Percentiles rank a stretch among this genome's conserved stretches.
phyloP scores from a whole-genome alignment of 2,329 filamentous ascomycete species.

The Pseudogymnoascus sp. region DNA sequence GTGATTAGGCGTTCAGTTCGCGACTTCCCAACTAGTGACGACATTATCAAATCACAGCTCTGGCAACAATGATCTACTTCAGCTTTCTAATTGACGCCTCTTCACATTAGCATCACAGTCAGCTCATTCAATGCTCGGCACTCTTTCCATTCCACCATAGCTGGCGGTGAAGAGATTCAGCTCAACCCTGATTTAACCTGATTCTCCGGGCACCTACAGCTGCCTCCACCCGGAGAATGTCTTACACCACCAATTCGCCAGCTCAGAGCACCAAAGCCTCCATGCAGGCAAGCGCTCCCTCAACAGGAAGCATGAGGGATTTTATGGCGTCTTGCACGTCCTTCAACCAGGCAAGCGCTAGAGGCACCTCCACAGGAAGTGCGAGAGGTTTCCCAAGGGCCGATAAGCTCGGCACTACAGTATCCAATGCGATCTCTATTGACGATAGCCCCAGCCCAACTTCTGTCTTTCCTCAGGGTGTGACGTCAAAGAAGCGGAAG shows the following conservation, averaged over 20 bases:
- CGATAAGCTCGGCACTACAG: background rate
- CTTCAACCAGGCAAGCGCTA: background rate
- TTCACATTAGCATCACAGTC: background rate
- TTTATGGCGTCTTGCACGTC: background rate
- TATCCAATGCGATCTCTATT: background rate
- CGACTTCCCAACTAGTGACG: constrained; percentile 3
- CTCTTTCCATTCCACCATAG: background rate
- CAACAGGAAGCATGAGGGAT: constrained; percentile 16
- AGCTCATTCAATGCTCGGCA: background rate
- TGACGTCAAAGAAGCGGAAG: background rate
- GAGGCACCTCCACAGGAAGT: background rate
- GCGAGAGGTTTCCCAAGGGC: background rate
- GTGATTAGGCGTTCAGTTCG: background rate
- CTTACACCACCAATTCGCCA: constrained; percentile 1
- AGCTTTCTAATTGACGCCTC: background rate
- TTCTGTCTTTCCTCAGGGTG: background rate
- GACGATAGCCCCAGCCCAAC: background rate
- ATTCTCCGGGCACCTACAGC: constrained; percentile 5
- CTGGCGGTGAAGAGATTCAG: background rate
- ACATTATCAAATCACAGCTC: constrained; percentile 1
- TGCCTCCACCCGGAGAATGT: constrained; percentile 3
- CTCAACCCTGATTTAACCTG: background rate
- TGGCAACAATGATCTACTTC: background rate
- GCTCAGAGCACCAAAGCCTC: background rate
- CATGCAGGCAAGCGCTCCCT: constrained; percentile 12